Evolutionary conservation across 2,329 filamentous ascomycete genomes (phyloP), one percentile per base, ranked within the genome.

Genomic region (Epichloe aotearoae): DNA sequence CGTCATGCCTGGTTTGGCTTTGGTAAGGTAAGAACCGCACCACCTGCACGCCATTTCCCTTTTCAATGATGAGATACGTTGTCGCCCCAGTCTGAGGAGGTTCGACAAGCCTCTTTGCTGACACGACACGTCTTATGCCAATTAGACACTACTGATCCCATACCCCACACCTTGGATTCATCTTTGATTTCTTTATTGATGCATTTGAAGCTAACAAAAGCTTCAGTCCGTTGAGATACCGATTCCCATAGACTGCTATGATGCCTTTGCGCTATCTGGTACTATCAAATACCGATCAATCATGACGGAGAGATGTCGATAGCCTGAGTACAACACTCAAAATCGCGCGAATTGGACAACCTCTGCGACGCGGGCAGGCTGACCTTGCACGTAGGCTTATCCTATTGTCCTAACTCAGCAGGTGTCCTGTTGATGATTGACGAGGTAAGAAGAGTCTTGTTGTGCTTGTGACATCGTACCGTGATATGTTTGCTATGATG

Each of bases 91-190:
- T 64, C 70, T 71, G 64, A 73, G 62, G 65, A 71, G 69, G 69
- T 69, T 46, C 66, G 67, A 71, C 67, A 69, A 70, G 66, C 69
- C 66, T 72, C 64, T 57, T 59, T 73, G 70, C 66, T 72, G 70
- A 73, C 62, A 67, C 46, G 70, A 74, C 74, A 69, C 59, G 74
- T 77, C 74, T 71, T 72, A 68, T 68, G 71, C 75, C 74, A 78
- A 77, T 75, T 68, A 73, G 74, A 77, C 72, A 61, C 63, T 58
- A 63, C 73, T 75, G 72, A 75, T 65, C 47, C 43, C 30, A n/a
- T 44, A 37, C 33, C 34, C 33, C 34, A 44, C 19, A 38, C 47
- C n/a, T 4, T 34, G 2, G 4, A 4, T 17, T 2, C 12, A 12
- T 36, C 4, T 39, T 38, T 37, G 30, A 12, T 19, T 3, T 20